These are phyloP conservation scores for Cenococcum geophilum DNA, from an alignment of 495 filamentous ascomycete species.

Conservation along the genomic window DNA sequence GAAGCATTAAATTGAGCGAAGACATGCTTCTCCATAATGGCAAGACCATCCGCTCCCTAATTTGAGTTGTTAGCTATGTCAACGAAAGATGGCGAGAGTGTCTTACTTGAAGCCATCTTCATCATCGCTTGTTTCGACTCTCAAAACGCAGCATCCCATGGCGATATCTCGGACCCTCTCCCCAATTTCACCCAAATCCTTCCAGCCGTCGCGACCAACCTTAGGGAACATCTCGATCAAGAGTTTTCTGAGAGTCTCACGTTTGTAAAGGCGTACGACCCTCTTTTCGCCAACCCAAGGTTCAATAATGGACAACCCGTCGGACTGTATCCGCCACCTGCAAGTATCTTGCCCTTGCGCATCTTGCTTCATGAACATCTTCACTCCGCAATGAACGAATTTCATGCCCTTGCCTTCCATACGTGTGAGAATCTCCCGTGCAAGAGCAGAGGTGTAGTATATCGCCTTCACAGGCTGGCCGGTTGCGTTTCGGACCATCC, in stretches of 20 bases:
- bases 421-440: constrained; percentile 67
- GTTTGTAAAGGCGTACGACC: constrained; percentile 64
- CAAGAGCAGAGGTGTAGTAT: constrained; percentile 87
- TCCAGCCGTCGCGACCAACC: constrained; percentile 60
- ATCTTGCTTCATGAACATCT: constrained; percentile 98
- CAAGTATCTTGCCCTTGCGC: constrained; percentile 76
- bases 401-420: constrained; percentile 89
- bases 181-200: constrained; percentile 77
- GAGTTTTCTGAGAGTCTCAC: constrained; percentile 68
- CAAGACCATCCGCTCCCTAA: constrained; percentile 68
- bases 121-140: constrained; percentile 62
- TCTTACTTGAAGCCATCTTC: constrained; percentile 62
- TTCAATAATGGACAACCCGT: constrained; percentile 81
- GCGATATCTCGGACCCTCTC: constrained; percentile 69
- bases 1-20: constrained; percentile 88
- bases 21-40: constrained; percentile 86
- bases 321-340: constrained; percentile 87
- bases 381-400: constrained; percentile 93
- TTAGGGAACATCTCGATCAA: constrained; percentile 95
- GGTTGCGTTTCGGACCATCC: constrained; percentile 88
- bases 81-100: constrained; percentile 1
- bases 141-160: constrained; percentile 88
- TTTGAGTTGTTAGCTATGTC: constrained; percentile 26
- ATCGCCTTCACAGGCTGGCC: constrained; percentile 80
- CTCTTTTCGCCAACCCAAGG: constrained; percentile 77